Base-by-base conservation (phyloP, 441 rosid species). In the Manihot esculenta region DNA sequence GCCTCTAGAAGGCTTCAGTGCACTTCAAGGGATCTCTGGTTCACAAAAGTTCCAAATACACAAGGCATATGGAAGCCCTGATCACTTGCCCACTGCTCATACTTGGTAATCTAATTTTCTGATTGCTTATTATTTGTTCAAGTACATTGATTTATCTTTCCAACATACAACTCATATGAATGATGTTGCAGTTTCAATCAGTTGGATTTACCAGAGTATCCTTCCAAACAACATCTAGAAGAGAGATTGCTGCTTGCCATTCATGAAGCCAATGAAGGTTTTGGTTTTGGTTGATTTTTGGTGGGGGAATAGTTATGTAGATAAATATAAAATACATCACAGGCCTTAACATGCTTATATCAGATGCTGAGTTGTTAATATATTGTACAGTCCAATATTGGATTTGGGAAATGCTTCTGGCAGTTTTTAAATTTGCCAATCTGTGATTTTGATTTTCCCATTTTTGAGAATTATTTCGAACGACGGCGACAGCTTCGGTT, bases 1-100 rank as follows among this genome's bases (percentile, higher is more conserved):
- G 66, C 99, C 99, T 42, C 75, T 94, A 71, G 99, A 94, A 83
- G 99, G 99, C 66, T 94, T 90, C 78, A 89, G 90, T 66, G 97
- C 99, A 6, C 97, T 94, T 63, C 97, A 92, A 81, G 99, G 99
- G 65, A 94, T 94, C 73, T 94, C 99, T 53, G 97, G 99, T 15
- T 79, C 94, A 5, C 99, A 94, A 70, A 94, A 90, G 84, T 94
- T 94, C 72, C 99, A 94, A 83, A 94, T 94, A 82, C 99, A 94
- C 92, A 94, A 89, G 78, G 99, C 99, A 23, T 94, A 94, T 72
- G 99, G 99, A 76, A 90, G 97, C 75, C 74, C 86, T 17, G 91
- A 87, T 80, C 99, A 90, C 76, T 83, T 94, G 79, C 97, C 99
- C 44, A 92, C 99, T 18, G 99, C 99, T 51, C 99, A 94, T 78